Evolutionary conservation across 2,329 filamentous ascomycete species (phyloP), one percentile per base, ranked within the genome.

Genomic region (Meredithiella fracta): DNA sequence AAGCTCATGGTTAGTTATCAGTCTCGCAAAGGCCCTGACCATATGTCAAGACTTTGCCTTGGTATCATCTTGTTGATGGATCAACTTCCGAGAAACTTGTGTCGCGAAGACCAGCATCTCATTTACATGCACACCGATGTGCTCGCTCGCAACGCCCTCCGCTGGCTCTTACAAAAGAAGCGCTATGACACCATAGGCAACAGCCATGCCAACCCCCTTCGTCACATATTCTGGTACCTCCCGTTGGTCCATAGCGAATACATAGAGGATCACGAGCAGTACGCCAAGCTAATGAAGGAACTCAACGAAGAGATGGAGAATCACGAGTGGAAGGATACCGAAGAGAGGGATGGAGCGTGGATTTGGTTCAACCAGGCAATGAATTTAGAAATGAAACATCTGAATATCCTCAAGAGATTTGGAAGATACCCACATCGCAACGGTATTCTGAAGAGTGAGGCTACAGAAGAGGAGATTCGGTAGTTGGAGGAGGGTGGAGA

Each of bases 391-490:
- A 64, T 65, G 60, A 69, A 67, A 60, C 79, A 82, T 62, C 62
- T 64, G 22, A 69, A 69, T 22, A 73, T 80, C 14, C 64, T 82
- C 38, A 65, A 70, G 56, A 67, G 59, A 57, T 82, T 81, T 63
- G 78, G 77, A 1, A 65, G 79, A 54, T 82, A 80, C 65, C 78
- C 79, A 7, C 74, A 81, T 64, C 67, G 79, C 4, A 82, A 82
- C 61, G 62, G 65, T 55, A 67, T 67, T 0, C 54, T 82, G 53
- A 75, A 73, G 0, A 65, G 79, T 59, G 64, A 70, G 59, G 67
- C 64, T 47, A 79, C 74, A 4, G 60, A 60, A 1, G 76, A 75
- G 59, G 78, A 81, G 65, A 63, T 58, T 53, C 67, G 67, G 60
- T 81, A 73, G 65, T 60, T 82, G 44, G 68, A 70, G 51, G 68